A percentile compares a stretch with the other conserved stretches of the same genome.
phyloP scores from a whole-genome alignment of 345 rosid genomes.

The Microcos paniculata region DNA sequence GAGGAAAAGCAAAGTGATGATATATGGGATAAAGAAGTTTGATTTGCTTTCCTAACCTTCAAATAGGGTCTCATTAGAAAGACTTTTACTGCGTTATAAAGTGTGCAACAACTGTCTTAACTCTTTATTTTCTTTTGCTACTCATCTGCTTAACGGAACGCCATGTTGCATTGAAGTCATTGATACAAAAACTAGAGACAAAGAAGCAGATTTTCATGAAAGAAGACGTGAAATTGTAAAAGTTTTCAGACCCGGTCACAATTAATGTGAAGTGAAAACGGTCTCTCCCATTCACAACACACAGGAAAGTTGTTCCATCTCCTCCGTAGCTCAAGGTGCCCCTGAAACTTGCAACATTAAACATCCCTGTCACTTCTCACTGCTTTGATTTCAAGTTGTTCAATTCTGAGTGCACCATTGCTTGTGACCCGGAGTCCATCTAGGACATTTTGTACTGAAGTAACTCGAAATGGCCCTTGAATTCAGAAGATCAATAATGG shows the following conservation, averaged over 20 bases:
- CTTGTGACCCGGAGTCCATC: constrained; percentile 53
- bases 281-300: not conserved
- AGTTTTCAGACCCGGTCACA: not conserved
- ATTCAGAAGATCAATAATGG: constrained; percentile 50
- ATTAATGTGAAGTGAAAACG: not conserved
- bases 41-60: no score
- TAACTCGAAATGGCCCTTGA: constrained; percentile 38
- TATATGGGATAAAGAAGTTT: no score
- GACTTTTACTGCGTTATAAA: no score
- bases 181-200: not conserved
- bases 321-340: not conserved
- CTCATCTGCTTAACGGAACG: no score
- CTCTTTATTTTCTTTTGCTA: no score
- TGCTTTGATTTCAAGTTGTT: not conserved
- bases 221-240: not conserved
- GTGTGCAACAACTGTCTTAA: no score
- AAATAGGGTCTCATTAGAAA: no score
- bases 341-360: not conserved
- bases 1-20: no score
- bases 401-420: constrained; percentile 32
- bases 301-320: not conserved
- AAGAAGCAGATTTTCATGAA: not conserved
- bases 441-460: constrained; percentile 49
- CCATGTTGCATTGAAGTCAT: not conserved
- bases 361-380: not conserved